Evolutionary conservation across 2,329 filamentous ascomycete genomes (phyloP).

Genomic region (Phoma sp.): DNA sequence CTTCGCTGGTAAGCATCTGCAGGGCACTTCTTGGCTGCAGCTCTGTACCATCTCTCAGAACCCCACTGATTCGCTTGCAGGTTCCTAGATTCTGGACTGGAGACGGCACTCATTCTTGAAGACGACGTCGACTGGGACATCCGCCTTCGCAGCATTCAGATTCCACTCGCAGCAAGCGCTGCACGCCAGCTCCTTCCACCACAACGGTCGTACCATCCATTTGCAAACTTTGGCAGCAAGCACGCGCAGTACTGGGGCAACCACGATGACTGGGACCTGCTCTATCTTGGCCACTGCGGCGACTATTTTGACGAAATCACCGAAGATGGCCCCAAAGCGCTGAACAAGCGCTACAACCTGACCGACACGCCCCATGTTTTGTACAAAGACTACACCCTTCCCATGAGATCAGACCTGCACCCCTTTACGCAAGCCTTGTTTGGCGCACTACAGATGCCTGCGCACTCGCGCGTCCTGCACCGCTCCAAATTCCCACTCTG

Average conservation of each 20-base stretch:
- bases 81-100: constrained; percentile 53
- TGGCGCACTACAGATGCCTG: constrained; percentile 44
- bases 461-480: constrained; percentile 50
- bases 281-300: constrained; percentile 56
- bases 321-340: constrained; percentile 33
- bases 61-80: constrained; percentile 32
- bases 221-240: constrained; percentile 27
- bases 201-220: constrained; percentile 20
- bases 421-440: constrained; percentile 51
- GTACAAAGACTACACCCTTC: constrained; percentile 50
- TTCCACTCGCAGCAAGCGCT: constrained; percentile 52
- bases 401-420: constrained; percentile 47
- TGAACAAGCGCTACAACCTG: constrained; percentile 38
- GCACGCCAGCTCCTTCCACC: constrained; percentile 49
- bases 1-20: constrained; percentile 46
- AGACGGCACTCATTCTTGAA: constrained; percentile 54
- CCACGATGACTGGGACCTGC: constrained; percentile 51
- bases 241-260: constrained; percentile 52
- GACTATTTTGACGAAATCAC: constrained; percentile 50
- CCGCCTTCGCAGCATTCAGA: constrained; percentile 52
- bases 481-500: constrained; percentile 54
- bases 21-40: constrained; percentile 16
- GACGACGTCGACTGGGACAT: constrained; percentile 58
- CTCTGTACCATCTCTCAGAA: constrained; percentile 2
- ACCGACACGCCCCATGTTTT: constrained; percentile 43